Conservation (phyloP, 2,329 filamentous ascomycete species). For the Xylaria sp. region DNA sequence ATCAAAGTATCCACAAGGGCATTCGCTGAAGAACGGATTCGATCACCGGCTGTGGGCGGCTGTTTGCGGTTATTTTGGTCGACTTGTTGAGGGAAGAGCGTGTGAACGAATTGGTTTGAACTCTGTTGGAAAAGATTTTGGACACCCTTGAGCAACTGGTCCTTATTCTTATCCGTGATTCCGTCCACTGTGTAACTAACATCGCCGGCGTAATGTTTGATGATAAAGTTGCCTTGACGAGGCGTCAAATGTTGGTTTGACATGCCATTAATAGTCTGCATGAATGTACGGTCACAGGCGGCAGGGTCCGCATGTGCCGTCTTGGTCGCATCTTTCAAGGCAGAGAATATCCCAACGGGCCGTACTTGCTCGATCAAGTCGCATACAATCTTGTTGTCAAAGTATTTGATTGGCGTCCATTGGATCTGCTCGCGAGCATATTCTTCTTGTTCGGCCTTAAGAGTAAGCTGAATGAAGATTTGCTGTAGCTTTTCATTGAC, state of each 20-base stretch:
- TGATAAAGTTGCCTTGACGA: constrained; percentile 94
- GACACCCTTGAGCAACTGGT: constrained; percentile 93
- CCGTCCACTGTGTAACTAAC: constrained; percentile 94
- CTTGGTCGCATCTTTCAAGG: constrained; percentile 96
- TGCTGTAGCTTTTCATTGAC: constrained; percentile 99
- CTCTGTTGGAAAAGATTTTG: constrained; percentile 87
- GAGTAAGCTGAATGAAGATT: constrained; percentile 96
- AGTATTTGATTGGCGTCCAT: constrained; percentile 99
- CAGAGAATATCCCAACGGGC: constrained; percentile 92
- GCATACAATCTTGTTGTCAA: constrained; percentile 99
- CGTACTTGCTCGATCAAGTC: constrained; percentile 93
- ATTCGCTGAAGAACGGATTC: constrained; percentile 94
- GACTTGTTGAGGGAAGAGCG: constrained; percentile 89
- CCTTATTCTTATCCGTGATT: constrained; percentile 99
- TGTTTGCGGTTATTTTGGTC: constrained; percentile 95
- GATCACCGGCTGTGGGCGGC: constrained; percentile 93
- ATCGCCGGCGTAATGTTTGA: constrained; percentile 99
- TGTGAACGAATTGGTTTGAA: constrained; percentile 85
- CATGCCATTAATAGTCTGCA: constrained; percentile 90
- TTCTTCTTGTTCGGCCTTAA: constrained; percentile 97
- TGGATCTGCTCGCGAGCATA: constrained; percentile 96
- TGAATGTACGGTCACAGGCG: constrained; percentile 95
- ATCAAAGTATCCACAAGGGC: constrained; percentile 94
- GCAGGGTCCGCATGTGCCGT: constrained; percentile 96
- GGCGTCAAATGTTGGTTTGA: constrained; percentile 91